Evolutionary conservation across 805 yeast species (phyloP).

Genomic region (Sugiyamaella americana): DNA sequence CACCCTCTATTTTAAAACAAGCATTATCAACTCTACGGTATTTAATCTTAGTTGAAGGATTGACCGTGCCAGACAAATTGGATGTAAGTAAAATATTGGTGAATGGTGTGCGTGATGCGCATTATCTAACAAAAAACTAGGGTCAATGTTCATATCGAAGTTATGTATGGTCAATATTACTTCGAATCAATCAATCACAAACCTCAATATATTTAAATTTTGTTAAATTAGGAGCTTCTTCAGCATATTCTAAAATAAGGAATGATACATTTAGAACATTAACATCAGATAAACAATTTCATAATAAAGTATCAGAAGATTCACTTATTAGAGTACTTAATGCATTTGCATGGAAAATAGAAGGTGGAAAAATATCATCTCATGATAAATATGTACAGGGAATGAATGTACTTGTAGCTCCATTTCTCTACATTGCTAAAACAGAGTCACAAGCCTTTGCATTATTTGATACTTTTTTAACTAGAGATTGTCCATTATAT

Average conservation of each 20-base stretch:
- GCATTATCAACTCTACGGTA: constrained; percentile 50
- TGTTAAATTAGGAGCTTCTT: constrained; percentile 52
- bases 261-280: constrained; percentile 85
- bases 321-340: constrained; percentile 63
- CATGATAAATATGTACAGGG: constrained; percentile 74
- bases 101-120: not conserved
- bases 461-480: constrained; percentile 56
- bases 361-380: constrained; percentile 15
- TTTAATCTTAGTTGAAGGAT: constrained; percentile 45
- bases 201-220: constrained; percentile 51
- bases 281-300: constrained; percentile 64
- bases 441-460: constrained; percentile 85
- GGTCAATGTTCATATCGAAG: constrained; percentile 61
- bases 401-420: constrained; percentile 80
- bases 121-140: constrained; percentile 2
- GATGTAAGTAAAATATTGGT: constrained; percentile 2
- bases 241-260: constrained; percentile 59
- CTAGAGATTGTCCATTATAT: constrained; percentile 66
- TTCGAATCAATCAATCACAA: constrained; percentile 53
- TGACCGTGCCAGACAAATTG: constrained; percentile 17
- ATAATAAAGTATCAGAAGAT: constrained; percentile 60
- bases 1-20: constrained; percentile 40
- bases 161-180: constrained; percentile 75
- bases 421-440: constrained; percentile 66
- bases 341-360: constrained; percentile 49